Evolutionary conservation across 345 rosid species (phyloP).

Genomic region (Dimocarpus longan): DNA sequence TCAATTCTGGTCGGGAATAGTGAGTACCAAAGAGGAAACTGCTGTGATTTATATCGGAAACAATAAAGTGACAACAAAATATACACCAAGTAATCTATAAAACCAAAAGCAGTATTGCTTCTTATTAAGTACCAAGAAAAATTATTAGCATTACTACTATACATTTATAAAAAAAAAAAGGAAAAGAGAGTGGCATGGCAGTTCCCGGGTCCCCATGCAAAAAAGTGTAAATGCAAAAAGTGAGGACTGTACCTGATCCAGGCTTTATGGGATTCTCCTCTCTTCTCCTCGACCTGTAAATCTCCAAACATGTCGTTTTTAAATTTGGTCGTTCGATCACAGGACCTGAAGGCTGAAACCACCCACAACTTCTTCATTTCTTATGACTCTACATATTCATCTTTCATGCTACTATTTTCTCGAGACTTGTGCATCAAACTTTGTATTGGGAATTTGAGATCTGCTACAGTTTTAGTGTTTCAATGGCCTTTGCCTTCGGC

Average conservation of each 20-base stretch:
- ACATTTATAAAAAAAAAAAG: background rate
- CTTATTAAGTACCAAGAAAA: too few relatives aligned
- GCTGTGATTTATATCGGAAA: background rate
- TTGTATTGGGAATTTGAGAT: background rate
- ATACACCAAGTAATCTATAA: background rate
- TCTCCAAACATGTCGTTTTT: constrained; percentile 14
- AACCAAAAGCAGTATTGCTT: background rate
- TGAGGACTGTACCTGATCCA: constrained; percentile 23
- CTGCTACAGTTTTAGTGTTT: background rate
- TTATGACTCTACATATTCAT: background rate
- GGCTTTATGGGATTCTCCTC: constrained; percentile 39
- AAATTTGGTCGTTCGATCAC: constrained; percentile 6
- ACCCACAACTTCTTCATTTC: background rate
- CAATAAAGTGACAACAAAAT: background rate
- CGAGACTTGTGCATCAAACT: constrained; percentile 5
- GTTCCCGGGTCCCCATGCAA: constrained; percentile 28
- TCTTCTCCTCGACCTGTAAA: constrained; percentile 21
- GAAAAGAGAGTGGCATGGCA: constrained; percentile 1
- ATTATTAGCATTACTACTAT: background rate
- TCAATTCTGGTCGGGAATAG: constrained; percentile 8
- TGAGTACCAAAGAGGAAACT: constrained; percentile 5
- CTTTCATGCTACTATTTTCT: background rate
- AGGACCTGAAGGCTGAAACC: background rate
- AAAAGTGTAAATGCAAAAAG: constrained; percentile 21
- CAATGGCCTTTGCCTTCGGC: too few relatives aligned